phyloP scores from a whole-genome alignment of 805 yeast species.

The Jamesozyma hellenica region DNA sequence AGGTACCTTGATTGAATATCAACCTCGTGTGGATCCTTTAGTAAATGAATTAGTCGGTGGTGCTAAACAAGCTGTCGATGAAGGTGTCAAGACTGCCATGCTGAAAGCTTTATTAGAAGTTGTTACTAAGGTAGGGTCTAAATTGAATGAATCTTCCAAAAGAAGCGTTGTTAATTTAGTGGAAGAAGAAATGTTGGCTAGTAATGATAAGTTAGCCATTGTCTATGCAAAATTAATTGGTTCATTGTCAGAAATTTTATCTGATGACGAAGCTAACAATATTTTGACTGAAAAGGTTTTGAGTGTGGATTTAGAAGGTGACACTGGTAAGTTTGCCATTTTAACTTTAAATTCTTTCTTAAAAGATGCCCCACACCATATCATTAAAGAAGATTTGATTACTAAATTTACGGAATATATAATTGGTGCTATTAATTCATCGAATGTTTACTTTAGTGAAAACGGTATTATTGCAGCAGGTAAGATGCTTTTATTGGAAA shows the following conservation, averaged over 20 bases:
- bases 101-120: constrained; percentile 77
- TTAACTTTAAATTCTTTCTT: constrained; percentile 71
- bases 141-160: constrained; percentile 67
- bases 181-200: constrained; percentile 52
- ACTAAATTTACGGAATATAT: constrained; percentile 43
- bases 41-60: constrained; percentile 75
- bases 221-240: constrained; percentile 76
- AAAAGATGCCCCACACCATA: constrained; percentile 61
- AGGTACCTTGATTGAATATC: constrained; percentile 78
- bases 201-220: constrained; percentile 53
- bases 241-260: constrained; percentile 57
- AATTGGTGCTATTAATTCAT: constrained; percentile 33
- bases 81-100: constrained; percentile 77
- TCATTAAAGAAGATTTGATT: constrained; percentile 43
- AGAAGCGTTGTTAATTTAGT: constrained; percentile 57
- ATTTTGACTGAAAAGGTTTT: constrained; percentile 54
- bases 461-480: constrained; percentile 75
- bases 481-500: constrained; percentile 53
- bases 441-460: constrained; percentile 50
- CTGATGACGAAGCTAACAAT: constrained; percentile 50
- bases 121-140: constrained; percentile 65
- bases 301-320: constrained; percentile 33
- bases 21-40: constrained; percentile 89
- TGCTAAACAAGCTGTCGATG: constrained; percentile 52
- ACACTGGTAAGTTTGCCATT: constrained; percentile 50